Percentiles rank a stretch among this genome's conserved stretches.
These are phyloP conservation scores for Neonectria neomacrospora DNA, from an alignment of 2,329 filamentous ascomycete species.

Conservation along the genomic window DNA sequence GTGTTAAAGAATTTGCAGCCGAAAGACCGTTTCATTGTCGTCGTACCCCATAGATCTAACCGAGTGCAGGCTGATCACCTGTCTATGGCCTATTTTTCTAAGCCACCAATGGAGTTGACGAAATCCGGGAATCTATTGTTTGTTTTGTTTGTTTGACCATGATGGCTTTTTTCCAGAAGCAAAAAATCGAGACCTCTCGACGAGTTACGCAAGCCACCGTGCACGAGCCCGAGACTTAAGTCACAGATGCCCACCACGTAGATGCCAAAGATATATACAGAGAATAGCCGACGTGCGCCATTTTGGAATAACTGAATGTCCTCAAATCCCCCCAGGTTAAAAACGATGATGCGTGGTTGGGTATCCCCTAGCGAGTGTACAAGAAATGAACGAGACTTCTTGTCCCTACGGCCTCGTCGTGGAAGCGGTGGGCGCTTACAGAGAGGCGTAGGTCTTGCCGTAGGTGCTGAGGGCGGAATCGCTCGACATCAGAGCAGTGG, in stretches of 20 bases:
- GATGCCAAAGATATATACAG: constrained; percentile 48
- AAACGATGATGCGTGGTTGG: constrained; percentile 43
- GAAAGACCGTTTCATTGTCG: constrained; percentile 36
- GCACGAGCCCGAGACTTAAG: constrained; percentile 7
- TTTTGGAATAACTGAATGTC: constrained; percentile 37
- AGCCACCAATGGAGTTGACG: constrained; percentile 17
- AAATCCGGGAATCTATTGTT: constrained; percentile 34
- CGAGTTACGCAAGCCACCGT: constrained; percentile 26
- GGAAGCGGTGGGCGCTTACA: constrained; percentile 36
- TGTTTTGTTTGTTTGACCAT: constrained; percentile 14
- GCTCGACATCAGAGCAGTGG: constrained; percentile 56
- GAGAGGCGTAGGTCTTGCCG: constrained; percentile 62
- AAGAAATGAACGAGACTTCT: constrained; percentile 48
- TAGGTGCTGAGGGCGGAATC: constrained; percentile 55
- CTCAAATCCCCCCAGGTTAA: constrained; percentile 36
- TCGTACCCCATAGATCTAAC: constrained; percentile 43
- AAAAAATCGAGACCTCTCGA: constrained; percentile 28
- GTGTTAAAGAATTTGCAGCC: constrained; percentile 11
- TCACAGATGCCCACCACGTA: constrained; percentile 28
- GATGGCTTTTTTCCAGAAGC: constrained; percentile 21
- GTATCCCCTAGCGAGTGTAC: constrained; percentile 53
- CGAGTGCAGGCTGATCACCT: constrained; percentile 21
- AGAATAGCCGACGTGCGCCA: constrained; percentile 42
- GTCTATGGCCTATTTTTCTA: constrained; percentile 28
- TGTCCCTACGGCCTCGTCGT: constrained; percentile 1